Base-by-base conservation (phyloP, 2,329 filamentous ascomycete genomes). In the Tolypocladium album region DNA sequence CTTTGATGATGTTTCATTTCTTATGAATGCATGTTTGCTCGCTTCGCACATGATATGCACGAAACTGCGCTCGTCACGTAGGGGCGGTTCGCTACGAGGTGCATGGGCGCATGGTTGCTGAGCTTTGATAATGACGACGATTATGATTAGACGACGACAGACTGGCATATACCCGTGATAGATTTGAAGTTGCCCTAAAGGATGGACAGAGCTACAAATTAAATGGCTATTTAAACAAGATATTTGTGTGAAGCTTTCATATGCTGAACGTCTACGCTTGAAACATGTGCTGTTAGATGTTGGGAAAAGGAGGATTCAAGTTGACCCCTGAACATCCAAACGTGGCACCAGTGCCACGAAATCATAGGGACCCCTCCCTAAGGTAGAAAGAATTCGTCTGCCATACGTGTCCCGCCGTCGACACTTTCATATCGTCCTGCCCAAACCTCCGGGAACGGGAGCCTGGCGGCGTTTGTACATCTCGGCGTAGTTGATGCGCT, bases 401-500 rank as follows among this genome's bases (percentile, higher is more conserved):
- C 15, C 17, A 36, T n/a, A 52, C 9, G 50, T n/a, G 17, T 9
- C 17, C 4, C 3, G 50, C 7, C 31, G 17, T 11, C 20, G 17
- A 43, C 40, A 11, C 40, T 2, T 4, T 53, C n/a, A 53, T 36
- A 39, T 20, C 22, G 24, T 52, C 20, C 42, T 52, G 50, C 31
- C 31, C 12, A 15, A 50, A 31, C 17, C 7, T 3, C 17, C 31
- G 9, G 50, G 9, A 20, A 7, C 3, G 9, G 20, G 4, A 8
- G 53, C 31, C 27, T 55, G 27, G 31, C 79, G 76, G 8, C 57
- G 50, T 67, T 79, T 75, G 72, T 86, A 89, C 65, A 82, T 78
- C 56, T 88, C 84, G 43, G 85, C 79, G 73, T 87, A 88, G 68
- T 82, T 79, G 60, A 88, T 84, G 59, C 88, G 80, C 69, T 87